Evolutionary conservation across 148 eudicot genomes (phyloP).

Genomic region (Fagopyrum esculentum): DNA sequence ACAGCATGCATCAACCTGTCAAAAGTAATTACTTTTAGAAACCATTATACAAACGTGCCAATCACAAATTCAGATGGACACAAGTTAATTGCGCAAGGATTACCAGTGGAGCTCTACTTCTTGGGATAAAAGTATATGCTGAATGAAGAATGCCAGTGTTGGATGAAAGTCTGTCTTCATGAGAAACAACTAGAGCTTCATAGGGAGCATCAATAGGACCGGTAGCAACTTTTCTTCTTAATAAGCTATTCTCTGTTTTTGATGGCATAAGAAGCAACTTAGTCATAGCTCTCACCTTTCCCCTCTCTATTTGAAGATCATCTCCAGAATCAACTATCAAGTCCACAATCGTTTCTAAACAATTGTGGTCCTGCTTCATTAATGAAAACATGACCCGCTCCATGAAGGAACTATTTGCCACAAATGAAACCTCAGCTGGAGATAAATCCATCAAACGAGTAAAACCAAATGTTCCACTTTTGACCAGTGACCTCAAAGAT

Average conservation of each 20-base stretch:
- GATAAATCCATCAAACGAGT: slow-evolving; percentile 75
- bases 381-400: slow-evolving; percentile 76
- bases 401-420: slow-evolving; percentile 63
- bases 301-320: slow-evolving; percentile 47
- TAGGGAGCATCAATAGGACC: slow-evolving; percentile 65
- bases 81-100: slow-evolving; percentile 18
- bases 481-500: slow-evolving; percentile 21
- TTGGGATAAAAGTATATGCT: slow-evolving; percentile 75
- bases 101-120: slow-evolving; percentile 89
- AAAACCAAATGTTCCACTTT: slow-evolving; percentile 72
- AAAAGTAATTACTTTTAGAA: slow-evolving; percentile 11
- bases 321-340: slow-evolving; percentile 48
- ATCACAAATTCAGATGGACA: neutral
- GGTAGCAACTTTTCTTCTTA: slow-evolving; percentile 50
- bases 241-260: slow-evolving; percentile 38
- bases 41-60: neutral
- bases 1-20: slow-evolving; percentile 66
- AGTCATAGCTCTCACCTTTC: slow-evolving; percentile 77
- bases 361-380: slow-evolving; percentile 41
- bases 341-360: slow-evolving; percentile 48
- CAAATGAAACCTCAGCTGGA: slow-evolving; percentile 62
- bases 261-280: slow-evolving; percentile 82
- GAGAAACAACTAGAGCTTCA: slow-evolving; percentile 69
- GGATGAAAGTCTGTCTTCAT: slow-evolving; percentile 79
- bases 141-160: slow-evolving; percentile 67